Evolutionary conservation across 2,329 filamentous ascomycete genomes (phyloP), one percentile per base, ranked within the genome.

Genomic region (Furcasterigmium sp.): DNA sequence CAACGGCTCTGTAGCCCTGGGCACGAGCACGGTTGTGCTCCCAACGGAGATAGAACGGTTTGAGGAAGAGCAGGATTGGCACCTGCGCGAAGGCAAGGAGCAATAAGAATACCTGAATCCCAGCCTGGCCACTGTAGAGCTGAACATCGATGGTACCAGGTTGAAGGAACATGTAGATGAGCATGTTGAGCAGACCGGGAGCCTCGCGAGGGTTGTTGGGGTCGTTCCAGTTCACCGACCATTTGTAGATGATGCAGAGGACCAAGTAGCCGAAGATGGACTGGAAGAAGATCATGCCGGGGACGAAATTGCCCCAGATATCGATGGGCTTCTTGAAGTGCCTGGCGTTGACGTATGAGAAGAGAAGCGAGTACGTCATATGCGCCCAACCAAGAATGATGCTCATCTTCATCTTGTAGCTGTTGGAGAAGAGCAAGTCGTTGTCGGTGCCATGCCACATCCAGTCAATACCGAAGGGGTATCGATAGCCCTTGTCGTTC

Each of bases 391-490:
- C 93, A 52, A 98, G 78, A 53, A 98, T 80, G 61, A 98, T 96
- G 72, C 88, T 94, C 69, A 98, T 87, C 76, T 98, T 98, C 93
- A 98, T 98, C 83, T 98, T 98, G 78, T 93, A 94, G 67, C 87
- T 94, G 84, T 98, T 98, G 63, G 82, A 86, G 71, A 98, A 98
- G 39, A 98, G 78, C 17, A 98, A 76, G 48, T 94, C 86, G 58
- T 98, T 98, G 57, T 97, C 91, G 11, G 90, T 86, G 47, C 86
- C 90, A 63, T 98, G 94, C 93, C 93, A 98, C 59, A 85, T 87
- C 83, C 85, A 95, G 61, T 98, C 93, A 47, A 98, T 70, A 53
- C 93, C 93, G 59, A 98, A 95, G 14, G 94, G 91, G 63, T 96
- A 98, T 41, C 90, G 85, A 67, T 96, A 91, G 46, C 77, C 78